Conservation (phyloP, 495 filamentous ascomycete genomes). For the Aspergillus egyptiacus region DNA sequence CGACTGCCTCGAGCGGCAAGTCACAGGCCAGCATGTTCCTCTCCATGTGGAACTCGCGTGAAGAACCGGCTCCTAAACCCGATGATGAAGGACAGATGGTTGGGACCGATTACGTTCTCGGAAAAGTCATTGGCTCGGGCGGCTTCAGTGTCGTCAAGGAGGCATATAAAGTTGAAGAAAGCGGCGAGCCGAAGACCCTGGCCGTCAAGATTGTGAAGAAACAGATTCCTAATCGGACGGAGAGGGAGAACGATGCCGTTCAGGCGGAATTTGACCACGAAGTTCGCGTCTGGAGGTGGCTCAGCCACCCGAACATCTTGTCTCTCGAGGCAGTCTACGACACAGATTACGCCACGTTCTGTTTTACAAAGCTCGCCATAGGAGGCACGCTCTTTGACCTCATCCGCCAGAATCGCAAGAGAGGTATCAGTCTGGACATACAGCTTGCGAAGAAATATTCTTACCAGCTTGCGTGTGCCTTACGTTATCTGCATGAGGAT, state of each 20-base stretch:
- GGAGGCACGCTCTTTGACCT: conserved; percentile 69
- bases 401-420: conserved; percentile 50
- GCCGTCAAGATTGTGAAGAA: conserved; percentile 74
- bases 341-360: conserved; percentile 66
- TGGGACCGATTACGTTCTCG: conserved; percentile 65
- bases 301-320: conserved; percentile 62
- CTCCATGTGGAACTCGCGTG: conserved; percentile 48
- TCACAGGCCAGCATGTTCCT: conserved; percentile 55
- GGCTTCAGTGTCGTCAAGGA: conserved; percentile 70
- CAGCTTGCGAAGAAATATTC: conserved; percentile 55
- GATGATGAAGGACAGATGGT: conserved; percentile 73
- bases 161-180: conserved; percentile 58
- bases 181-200: conserved; percentile 43
- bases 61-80: conserved; percentile 43
- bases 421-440: conserved; percentile 38
- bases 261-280: conserved; percentile 74
- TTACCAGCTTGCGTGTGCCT: conserved; percentile 62
- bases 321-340: conserved; percentile 63
- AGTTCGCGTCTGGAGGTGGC: conserved; percentile 62
- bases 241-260: conserved; percentile 60
- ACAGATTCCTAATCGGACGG: conserved; percentile 47
- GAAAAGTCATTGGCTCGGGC: conserved; percentile 62
- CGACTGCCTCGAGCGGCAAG: conserved; percentile 43
- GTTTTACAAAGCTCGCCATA: conserved; percentile 62
- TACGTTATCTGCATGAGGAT: conserved; percentile 71